Percentiles rank a stretch among this genome's conserved stretches.
Evolutionary conservation across 179 eudicot genomes (phyloP).

Genomic region (Beta lomatogona): DNA sequence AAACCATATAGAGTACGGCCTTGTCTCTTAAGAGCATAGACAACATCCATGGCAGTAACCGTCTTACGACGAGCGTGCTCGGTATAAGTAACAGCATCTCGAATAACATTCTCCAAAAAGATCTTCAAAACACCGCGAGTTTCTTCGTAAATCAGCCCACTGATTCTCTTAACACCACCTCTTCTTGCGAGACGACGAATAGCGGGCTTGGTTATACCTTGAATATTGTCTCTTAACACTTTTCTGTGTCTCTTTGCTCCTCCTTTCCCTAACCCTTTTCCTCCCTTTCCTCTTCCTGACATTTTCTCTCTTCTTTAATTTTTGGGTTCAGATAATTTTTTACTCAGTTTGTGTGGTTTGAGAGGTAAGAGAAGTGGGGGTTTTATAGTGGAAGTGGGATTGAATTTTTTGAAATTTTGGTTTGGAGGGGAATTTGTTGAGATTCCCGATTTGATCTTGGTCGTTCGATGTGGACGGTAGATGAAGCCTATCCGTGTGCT

Average conservation of each 20-base stretch:
- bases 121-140: too few relatives aligned
- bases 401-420: not conserved
- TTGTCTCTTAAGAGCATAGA: slow-evolving; percentile 6
- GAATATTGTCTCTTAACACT: slow-evolving; percentile 14
- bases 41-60: slow-evolving; percentile 22
- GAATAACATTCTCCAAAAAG: too few relatives aligned
- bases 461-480: slow-evolving; percentile 1
- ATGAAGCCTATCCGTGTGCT: not conserved
- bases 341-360: not conserved
- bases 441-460: not conserved
- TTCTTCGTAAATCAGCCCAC: too few relatives aligned
- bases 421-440: not conserved
- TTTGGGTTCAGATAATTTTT: not conserved
- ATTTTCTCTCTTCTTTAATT: not conserved
- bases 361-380: not conserved
- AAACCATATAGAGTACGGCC: slow-evolving; percentile 17
- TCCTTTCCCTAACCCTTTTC: slow-evolving; percentile 19
- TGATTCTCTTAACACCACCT: too few relatives aligned
- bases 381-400: not conserved
- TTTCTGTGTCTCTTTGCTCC: slow-evolving; percentile 20
- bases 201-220: not conserved
- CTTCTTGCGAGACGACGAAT: too few relatives aligned
- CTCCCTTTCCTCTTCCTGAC: slow-evolving; percentile 24
- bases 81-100: too few relatives aligned
- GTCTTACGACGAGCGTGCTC: not conserved